Evolutionary conservation across 2,329 filamentous ascomycete genomes (phyloP), one percentile per base, ranked within the genome.

Genomic region (Diaporthe amygdali): DNA sequence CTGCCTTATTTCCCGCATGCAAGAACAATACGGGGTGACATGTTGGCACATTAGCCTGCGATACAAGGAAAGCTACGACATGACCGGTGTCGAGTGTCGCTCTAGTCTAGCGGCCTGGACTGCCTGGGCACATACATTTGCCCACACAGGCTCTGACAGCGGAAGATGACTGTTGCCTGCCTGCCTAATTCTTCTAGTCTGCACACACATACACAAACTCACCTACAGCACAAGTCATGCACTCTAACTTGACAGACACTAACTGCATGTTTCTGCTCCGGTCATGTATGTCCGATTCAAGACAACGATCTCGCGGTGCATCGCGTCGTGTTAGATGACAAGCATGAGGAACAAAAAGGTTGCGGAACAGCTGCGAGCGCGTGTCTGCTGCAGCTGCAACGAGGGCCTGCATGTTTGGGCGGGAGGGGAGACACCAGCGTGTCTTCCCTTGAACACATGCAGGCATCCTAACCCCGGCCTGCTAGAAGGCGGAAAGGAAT

Each of bases 271-370:
- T 71, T 70, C 61, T 70, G 39, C 52, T 37, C 55, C 66, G 68
- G 54, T 44, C 64, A 72, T 72, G 68, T 72, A 71, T 51, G 71
- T 72, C 64, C 68, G 68, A 56, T 71, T 71, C 68, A 71, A 71
- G 71, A 71, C 69, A 71, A 25, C 55, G 71, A 68, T 72, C 63
- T 72, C 63, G 67, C 30, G 64, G 71, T 59, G 68, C 71, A 71
- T 72, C 64, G 68, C 68, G 56, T 66, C 68, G 63, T 72, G 68
- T 71, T 56, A 68, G 68, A 68, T 72, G 68, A 68, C 68, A 68
- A 30, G 49, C 55, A 64, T 68, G 68, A 52, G 49, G 54, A 47
- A 68, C 34, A 55, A 55, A 49, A 59, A 59, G 46, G 41, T 59
- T 37, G 22, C 54, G 52, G 52, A 68, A 68, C 30, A 49, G 54